These are phyloP conservation scores for Bacidia rubella DNA, from an alignment of 495 filamentous ascomycete species.

Conservation along the genomic window DNA sequence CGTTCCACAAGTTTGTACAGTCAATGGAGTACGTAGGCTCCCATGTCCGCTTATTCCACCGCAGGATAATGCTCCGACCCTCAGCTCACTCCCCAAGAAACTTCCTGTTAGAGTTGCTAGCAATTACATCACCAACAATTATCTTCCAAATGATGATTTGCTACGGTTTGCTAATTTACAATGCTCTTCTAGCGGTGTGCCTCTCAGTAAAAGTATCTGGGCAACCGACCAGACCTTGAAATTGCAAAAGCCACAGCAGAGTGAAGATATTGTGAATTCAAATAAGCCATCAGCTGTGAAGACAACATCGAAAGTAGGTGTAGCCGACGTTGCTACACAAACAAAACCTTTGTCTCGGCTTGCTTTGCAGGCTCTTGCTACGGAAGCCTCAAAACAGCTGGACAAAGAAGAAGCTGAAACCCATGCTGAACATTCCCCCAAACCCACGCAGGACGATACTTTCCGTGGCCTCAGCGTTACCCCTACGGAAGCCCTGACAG, in stretches of 20 bases:
- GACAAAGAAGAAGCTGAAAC: too few species aligned
- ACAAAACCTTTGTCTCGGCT: not conserved
- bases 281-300: too few species aligned
- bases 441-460: not conserved
- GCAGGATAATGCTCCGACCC: too few species aligned
- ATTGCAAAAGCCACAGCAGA: too few species aligned
- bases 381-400: not conserved
- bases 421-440: not conserved
- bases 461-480: not conserved
- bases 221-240: slow-evolving; percentile 2
- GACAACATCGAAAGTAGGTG: too few species aligned
- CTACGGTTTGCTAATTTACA: not conserved
- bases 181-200: not conserved
- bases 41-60: too few species aligned
- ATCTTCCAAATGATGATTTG: too few species aligned
- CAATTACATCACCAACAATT: too few species aligned
- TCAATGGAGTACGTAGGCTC: not conserved
- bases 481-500: not conserved
- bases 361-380: not conserved
- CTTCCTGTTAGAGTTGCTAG: too few species aligned
- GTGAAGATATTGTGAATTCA: too few species aligned
- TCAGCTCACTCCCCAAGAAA: too few species aligned
- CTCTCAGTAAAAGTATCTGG: slow-evolving; percentile 10
- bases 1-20: slow-evolving; percentile 1
- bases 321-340: not conserved